phyloP scores from a whole-genome alignment of 768 basidiomycete genomes.

The Panellus pusillus region DNA sequence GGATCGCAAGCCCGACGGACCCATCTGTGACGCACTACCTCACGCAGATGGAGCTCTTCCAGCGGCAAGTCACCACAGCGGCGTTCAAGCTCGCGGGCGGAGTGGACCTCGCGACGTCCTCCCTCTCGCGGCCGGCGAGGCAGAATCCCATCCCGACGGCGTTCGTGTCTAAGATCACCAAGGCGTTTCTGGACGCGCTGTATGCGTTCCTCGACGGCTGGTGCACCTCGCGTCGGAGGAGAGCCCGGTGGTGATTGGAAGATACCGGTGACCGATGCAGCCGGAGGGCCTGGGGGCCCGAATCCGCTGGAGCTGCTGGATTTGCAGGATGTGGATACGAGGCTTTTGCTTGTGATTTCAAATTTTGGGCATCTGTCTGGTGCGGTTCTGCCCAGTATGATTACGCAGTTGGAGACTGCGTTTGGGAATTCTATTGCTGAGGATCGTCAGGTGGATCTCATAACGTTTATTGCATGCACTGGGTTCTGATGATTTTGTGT shows the following conservation, averaged over 20 bases:
- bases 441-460: conserved; percentile 63
- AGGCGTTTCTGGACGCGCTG: conserved; percentile 81
- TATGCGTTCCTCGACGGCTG: conserved; percentile 84
- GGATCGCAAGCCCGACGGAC: conserved; percentile 64
- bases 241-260: conserved; percentile 46
- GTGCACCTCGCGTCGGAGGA: conserved; percentile 77
- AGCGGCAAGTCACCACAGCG: conserved; percentile 70
- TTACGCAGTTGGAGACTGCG: conserved; percentile 74
- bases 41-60: conserved; percentile 76
- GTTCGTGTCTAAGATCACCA: conserved; percentile 73
- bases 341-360: conserved; percentile 84
- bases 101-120: conserved; percentile 50
- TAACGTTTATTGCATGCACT: conserved; percentile 5
- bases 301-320: conserved; percentile 61
- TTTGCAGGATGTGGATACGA: conserved; percentile 75
- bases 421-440: conserved; percentile 70
- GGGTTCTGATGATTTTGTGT: background rate
- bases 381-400: conserved; percentile 73
- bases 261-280: conserved; percentile 32
- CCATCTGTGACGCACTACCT: conserved; percentile 74
- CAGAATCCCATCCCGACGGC: conserved; percentile 63
- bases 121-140: conserved; percentile 50
- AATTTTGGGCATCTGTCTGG: conserved; percentile 81
- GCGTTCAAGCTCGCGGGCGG: conserved; percentile 84
- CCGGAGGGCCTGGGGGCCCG: conserved; percentile 32